These are phyloP conservation scores for Aspergillus brasiliensis DNA, from an alignment of 2,329 filamentous ascomycete species.

Conservation along the genomic window DNA sequence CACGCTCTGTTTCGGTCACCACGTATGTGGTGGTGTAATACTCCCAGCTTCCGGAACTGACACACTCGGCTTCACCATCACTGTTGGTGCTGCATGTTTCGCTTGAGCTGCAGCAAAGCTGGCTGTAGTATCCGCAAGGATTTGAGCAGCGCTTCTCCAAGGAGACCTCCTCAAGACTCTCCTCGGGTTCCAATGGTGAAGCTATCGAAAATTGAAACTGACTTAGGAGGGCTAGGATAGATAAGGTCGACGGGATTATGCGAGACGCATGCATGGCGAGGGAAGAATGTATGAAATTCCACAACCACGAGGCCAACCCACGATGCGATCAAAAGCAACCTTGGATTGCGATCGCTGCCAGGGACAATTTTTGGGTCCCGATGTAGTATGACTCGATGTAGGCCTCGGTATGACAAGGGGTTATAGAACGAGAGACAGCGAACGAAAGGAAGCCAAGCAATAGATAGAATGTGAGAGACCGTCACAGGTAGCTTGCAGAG, in stretches of 20 bases:
- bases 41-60: slow-evolving; percentile 52
- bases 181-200: neutral
- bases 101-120: slow-evolving; percentile 52
- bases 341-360: slow-evolving; percentile 8
- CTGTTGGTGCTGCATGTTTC: slow-evolving; percentile 55
- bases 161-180: slow-evolving; percentile 17
- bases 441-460: slow-evolving; percentile 6
- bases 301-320: slow-evolving; percentile 7
- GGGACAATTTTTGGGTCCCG: neutral
- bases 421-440: neutral
- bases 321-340: slow-evolving; percentile 4
- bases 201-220: slow-evolving; percentile 28
- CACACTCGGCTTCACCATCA: slow-evolving; percentile 53
- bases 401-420: neutral
- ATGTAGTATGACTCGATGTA: neutral
- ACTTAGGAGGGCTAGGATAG: slow-evolving; percentile 31
- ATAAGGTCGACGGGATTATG: slow-evolving; percentile 27
- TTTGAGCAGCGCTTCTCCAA: slow-evolving; percentile 48
- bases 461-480: slow-evolving; percentile 2
- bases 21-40: slow-evolving; percentile 61
- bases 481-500: neutral
- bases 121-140: slow-evolving; percentile 54
- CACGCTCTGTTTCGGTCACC: slow-evolving; percentile 53
- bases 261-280: slow-evolving; percentile 34
- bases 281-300: slow-evolving; percentile 7